phyloP scores from a whole-genome alignment of 768 basidiomycete species.

The Boletus sp. region DNA sequence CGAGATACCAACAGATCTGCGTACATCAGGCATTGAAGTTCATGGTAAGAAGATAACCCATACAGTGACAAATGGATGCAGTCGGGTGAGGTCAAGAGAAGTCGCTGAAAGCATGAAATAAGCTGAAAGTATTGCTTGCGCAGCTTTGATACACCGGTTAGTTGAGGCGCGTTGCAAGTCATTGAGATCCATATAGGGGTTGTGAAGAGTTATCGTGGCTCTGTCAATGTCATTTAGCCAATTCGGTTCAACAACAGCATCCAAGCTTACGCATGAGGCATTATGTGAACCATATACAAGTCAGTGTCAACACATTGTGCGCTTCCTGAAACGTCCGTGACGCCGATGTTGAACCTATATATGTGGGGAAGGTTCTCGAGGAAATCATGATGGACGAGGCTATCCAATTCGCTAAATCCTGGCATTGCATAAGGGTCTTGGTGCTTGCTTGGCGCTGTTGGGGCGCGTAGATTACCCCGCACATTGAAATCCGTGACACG shows the following conservation, averaged over 20 bases:
- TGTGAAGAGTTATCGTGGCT: slow-evolving; percentile 85
- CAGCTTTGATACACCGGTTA: slow-evolving; percentile 67
- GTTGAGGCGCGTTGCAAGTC: slow-evolving; percentile 66
- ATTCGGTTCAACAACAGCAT: slow-evolving; percentile 2
- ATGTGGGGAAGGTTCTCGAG: slow-evolving; percentile 66
- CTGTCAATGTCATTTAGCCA: slow-evolving; percentile 36
- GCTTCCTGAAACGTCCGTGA: slow-evolving; percentile 55
- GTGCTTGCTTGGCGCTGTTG: slow-evolving; percentile 63
- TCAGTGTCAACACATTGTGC: slow-evolving; percentile 68
- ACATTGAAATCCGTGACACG: slow-evolving; percentile 84
- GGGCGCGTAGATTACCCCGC: slow-evolving; percentile 63
- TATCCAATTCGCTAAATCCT: slow-evolving; percentile 70
- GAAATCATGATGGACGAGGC: slow-evolving; percentile 63
- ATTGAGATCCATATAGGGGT: slow-evolving; percentile 74
- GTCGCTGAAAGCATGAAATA: slow-evolving; percentile 80
- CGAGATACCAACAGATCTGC: slow-evolving; percentile 89
- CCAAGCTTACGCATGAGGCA: slow-evolving; percentile 74
- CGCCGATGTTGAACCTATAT: slow-evolving; percentile 61
- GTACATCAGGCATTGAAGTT: slow-evolving; percentile 14
- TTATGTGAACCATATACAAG: slow-evolving; percentile 81
- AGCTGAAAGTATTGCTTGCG: slow-evolving; percentile 67
- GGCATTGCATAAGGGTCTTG: slow-evolving; percentile 68
- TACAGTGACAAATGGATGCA: slow-evolving; percentile 83
- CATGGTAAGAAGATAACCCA: slow-evolving; percentile 26
- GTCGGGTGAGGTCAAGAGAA: slow-evolving; percentile 71